A percentile compares a stretch with the other conserved stretches of the same genome.
phyloP scores from a whole-genome alignment of 176 grass and related monocot genomes.

The Aegilops bicornis region DNA sequence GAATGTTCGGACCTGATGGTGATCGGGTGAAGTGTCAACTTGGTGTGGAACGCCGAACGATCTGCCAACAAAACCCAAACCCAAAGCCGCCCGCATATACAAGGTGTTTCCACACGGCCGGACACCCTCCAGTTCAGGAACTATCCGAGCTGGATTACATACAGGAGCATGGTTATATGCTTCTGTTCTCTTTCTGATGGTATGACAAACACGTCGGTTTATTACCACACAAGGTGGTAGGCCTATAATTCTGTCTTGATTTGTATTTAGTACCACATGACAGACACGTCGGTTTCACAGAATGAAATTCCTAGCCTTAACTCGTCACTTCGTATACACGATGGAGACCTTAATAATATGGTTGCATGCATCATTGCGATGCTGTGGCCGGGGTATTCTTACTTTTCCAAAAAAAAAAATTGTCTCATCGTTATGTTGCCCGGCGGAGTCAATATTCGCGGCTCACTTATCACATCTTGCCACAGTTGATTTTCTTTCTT shows the following conservation, averaged over 20 bases:
- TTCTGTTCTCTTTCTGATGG: not conserved
- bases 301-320: not conserved
- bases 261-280: not conserved
- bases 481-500: too few species aligned
- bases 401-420: too few species aligned
- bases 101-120: not conserved
- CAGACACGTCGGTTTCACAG: not conserved
- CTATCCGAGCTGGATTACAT: not conserved
- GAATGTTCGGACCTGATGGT: not conserved
- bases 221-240: too few species aligned
- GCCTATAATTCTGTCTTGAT: too few species aligned
- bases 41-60: not conserved
- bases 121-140: not conserved
- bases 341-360: too few species aligned
- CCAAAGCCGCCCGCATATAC: not conserved
- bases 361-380: too few species aligned
- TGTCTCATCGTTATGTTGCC: not conserved
- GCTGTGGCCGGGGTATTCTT: too few species aligned
- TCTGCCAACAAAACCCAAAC: not conserved
- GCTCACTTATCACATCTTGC: not conserved
- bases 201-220: too few species aligned
- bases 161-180: not conserved
- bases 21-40: not conserved
- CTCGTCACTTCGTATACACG: not conserved
- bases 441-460: not conserved